Evolutionary conservation across 208 protist species (phyloP).

Genomic region (Endotrypanum monterogeii): DNA sequence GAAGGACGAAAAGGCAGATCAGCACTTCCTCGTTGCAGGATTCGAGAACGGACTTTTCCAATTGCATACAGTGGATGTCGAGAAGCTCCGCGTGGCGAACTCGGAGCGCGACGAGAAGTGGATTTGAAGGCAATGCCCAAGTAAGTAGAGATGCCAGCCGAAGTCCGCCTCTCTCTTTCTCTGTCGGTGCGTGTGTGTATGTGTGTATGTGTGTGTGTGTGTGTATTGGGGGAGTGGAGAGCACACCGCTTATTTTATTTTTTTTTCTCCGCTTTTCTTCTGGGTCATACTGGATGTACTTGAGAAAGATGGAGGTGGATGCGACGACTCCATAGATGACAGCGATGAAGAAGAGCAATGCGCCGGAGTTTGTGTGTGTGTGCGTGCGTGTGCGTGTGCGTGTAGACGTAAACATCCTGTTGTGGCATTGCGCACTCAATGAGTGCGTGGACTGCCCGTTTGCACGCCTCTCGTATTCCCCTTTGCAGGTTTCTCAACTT

Average conservation of each 20-base stretch:
- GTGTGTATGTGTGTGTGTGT: too few species aligned
- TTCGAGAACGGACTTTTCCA: conserved; percentile 79
- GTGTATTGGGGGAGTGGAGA: neutral
- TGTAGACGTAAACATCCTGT: neutral
- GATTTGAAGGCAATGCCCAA: conserved; percentile 33
- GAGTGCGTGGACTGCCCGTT: neutral
- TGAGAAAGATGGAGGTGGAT: too few species aligned
- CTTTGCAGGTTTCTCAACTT: too few species aligned
- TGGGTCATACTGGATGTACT: too few species aligned
- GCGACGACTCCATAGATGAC: neutral
- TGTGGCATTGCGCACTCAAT: too few species aligned
- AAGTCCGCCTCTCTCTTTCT: too few species aligned
- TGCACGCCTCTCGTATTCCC: too few species aligned
- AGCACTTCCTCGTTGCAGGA: conserved; percentile 57
- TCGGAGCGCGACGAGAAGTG: conserved; percentile 68
- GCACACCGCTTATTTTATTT: conserved; percentile 4
- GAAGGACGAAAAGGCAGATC: conserved; percentile 52
- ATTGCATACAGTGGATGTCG: conserved; percentile 59
- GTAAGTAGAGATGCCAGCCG: neutral
- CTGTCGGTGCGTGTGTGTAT: neutral
- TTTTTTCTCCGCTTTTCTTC: neutral
- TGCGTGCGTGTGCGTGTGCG: neutral
- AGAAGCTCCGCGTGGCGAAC: conserved; percentile 39
- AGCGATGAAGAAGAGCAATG: too few species aligned
- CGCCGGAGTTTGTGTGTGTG: too few species aligned